A percentile compares a stretch with the other conserved stretches of the same genome.
Conservation (phyloP, 164 flowering plant genomes). For the Kalanchoe fedtschenkoi region DNA sequence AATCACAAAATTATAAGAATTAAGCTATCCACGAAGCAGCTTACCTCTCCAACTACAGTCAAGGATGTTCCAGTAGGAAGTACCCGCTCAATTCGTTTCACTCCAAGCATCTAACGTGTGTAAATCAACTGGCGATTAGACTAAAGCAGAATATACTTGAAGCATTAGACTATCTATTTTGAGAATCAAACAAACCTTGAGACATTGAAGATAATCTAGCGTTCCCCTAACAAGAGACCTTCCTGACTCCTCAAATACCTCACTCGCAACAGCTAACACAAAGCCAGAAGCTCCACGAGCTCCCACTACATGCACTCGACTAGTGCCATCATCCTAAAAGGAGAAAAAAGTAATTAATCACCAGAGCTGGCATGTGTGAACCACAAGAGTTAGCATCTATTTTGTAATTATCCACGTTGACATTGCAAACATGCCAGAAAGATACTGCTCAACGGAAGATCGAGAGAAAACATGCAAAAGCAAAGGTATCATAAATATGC, state of each 20-base stretch:
- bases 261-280: conserved; percentile 77
- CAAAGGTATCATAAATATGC: conserved; percentile 9
- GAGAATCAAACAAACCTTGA: conserved; percentile 55
- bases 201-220: conserved; percentile 87
- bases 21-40: background rate
- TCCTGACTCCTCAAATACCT: conserved; percentile 92
- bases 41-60: conserved; percentile 99
- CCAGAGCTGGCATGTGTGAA: background rate
- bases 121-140: conserved; percentile 7
- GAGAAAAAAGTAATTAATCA: background rate
- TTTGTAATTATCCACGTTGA: too few species aligned
- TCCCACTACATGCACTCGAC: conserved; percentile 76
- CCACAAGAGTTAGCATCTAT: background rate
- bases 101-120: conserved; percentile 82
- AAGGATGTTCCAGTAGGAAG: conserved; percentile 88
- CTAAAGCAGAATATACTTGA: background rate
- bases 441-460: background rate
- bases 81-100: conserved; percentile 85
- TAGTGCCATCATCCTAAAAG: conserved; percentile 87
- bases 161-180: background rate
- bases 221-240: conserved; percentile 89
- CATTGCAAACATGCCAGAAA: background rate
- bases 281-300: conserved; percentile 86
- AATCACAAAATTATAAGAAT: background rate
- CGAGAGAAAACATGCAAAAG: background rate